Evolutionary conservation across 176 grass and related monocot genomes (phyloP), one percentile per base, ranked within the genome.

Genomic region (Avena sativa): DNA sequence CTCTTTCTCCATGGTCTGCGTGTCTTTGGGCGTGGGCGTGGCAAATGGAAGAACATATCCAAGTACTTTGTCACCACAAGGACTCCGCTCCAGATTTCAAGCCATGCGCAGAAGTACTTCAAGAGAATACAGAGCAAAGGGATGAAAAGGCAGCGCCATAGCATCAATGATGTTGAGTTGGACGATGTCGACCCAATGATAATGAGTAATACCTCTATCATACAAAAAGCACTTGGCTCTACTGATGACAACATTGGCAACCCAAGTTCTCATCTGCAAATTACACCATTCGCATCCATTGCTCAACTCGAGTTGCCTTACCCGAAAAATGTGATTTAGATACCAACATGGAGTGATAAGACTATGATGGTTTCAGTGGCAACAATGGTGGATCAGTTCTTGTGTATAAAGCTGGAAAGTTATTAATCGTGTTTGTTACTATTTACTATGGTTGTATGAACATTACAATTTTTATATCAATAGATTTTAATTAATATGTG

Each of bases 21-120:
- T 34, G 16, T 12, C 1, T 70, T 20, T 5, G 81, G 2, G 12
- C 43, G 1, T 0, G 84, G 70, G 0, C 51, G 52, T 5, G 79
- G 71, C 3, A 40, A 77, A 17, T 90, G 79, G 83, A 86, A 81
- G 46, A 43, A 59, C 19, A 79, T 79, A 21, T 78, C 81, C 87
- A 71, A 19, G 13, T 10, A 76, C 46, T 23, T 88, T 0, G 52
- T 84, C 40, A 69, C 20, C 28, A 84, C 74, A 1, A 71, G 20
- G 17, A 79, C 63, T 4, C 62, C 64, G 1, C 17, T 36, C 13
- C 74, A 79, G 1, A 6, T 83, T 11, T 71, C 63, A 44, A 84
- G 51, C 44, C 81, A 79, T 2, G 81, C 87, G 20, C 87, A 88
- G 0, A 88, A 84, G 53, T 62, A 52, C 53, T 84, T 84, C 14